A percentile compares a stretch with the other conserved stretches of the same genome.
These are phyloP conservation scores for Cicer chorassanicum DNA, from an alignment of 306 rosid species.

Conservation along the genomic window DNA sequence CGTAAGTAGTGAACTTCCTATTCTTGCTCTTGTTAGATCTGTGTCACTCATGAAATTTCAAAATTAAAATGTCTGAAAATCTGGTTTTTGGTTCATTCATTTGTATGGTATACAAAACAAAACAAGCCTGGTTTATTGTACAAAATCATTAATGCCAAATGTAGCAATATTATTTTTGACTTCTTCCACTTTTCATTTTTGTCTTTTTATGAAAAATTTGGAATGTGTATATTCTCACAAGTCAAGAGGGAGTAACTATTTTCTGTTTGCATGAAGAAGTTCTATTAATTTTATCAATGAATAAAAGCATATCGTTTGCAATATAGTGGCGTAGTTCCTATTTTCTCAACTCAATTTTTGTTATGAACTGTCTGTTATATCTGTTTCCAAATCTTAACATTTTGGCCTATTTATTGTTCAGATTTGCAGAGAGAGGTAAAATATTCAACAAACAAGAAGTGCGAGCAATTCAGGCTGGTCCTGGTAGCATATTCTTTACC, in stretches of 20 bases:
- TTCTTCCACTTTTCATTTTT: neutral
- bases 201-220: too few species aligned
- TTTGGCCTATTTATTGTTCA: conserved; percentile 43
- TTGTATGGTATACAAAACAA: neutral
- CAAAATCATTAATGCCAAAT: neutral
- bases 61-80: neutral
- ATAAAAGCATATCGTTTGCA: neutral
- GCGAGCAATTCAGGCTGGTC: conserved; percentile 81
- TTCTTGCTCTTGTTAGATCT: neutral
- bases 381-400: neutral
- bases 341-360: neutral
- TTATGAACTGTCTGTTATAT: neutral
- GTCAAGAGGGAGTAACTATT: too few species aligned
- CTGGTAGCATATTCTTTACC: conserved; percentile 84
- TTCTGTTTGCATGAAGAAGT: too few species aligned
- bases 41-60: neutral
- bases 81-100: neutral
- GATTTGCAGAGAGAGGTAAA: conserved; percentile 93
- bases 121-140: neutral
- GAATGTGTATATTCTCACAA: too few species aligned
- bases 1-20: conserved; percentile 68
- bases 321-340: neutral
- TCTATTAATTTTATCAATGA: too few species aligned
- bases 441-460: conserved; percentile 76
- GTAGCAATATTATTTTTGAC: neutral